These are phyloP conservation scores for Lithocarpus polystachyus DNA, from an alignment of 306 rosid genomes.

Conservation along the genomic window DNA sequence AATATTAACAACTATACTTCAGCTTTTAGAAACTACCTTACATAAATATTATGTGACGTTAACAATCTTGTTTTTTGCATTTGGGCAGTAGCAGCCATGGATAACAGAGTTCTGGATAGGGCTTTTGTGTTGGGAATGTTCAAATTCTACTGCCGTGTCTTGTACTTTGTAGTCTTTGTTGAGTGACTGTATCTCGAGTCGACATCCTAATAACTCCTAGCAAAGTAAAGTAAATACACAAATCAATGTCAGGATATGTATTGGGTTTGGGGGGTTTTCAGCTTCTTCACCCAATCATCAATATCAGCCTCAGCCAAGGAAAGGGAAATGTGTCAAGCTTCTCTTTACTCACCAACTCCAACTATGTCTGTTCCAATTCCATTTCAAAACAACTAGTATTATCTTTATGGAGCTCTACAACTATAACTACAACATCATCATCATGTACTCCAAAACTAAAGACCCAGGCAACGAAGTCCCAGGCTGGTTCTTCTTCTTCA, in stretches of 20 bases:
- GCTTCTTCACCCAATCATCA: too few species aligned
- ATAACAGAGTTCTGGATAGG: neutral
- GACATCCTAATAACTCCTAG: too few species aligned
- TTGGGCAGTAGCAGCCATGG: too few species aligned
- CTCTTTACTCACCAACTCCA: conserved; percentile 4
- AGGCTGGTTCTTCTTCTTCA: conserved; percentile 1
- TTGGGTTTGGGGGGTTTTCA: conserved; percentile 9
- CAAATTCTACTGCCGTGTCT: neutral
- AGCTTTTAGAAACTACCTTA: too few species aligned
- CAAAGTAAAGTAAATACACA: neutral
- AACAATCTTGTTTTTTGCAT: too few species aligned
- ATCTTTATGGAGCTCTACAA: neutral
- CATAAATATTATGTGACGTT: too few species aligned
- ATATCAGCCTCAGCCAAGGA: neutral
- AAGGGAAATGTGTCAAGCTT: neutral
- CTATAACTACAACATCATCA: neutral
- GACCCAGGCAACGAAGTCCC: conserved; percentile 5
- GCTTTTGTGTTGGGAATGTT: neutral
- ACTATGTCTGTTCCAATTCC: neutral
- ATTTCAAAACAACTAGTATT: neutral
- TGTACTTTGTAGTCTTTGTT: neutral
- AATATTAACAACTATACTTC: too few species aligned
- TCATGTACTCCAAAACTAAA: neutral
- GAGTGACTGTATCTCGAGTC: neutral
- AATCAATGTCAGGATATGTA: conserved; percentile 25